A percentile compares a stretch with the other conserved stretches of the same genome.
phyloP scores from a whole-genome alignment of 345 rosid genomes.

The Hibiscus syriacus region DNA sequence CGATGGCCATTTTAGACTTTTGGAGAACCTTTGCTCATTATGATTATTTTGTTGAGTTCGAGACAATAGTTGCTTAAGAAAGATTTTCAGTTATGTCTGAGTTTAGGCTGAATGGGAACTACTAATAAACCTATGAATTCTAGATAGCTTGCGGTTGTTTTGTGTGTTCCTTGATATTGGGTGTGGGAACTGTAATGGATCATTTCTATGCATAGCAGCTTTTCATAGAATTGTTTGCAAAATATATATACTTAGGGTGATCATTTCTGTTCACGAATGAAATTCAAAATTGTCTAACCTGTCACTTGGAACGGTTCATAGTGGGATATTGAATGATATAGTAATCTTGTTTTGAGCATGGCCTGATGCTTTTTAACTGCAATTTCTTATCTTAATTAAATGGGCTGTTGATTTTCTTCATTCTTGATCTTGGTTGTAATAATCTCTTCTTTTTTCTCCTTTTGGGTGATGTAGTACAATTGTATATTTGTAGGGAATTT shows the following conservation, averaged over 20 bases:
- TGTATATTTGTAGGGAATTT: constrained; percentile 78
- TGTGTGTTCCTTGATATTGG: not conserved
- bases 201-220: not conserved
- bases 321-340: not conserved
- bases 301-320: not conserved
- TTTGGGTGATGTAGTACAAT: constrained; percentile 32
- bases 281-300: not conserved
- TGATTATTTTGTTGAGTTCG: too few relatives aligned
- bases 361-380: not conserved
- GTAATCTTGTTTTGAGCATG: not conserved
- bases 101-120: not conserved
- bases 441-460: not conserved
- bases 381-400: not conserved
- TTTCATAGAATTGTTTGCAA: not conserved
- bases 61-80: too few relatives aligned
- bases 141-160: not conserved
- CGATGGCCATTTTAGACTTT: too few relatives aligned
- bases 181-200: not conserved
- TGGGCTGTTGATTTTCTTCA: not conserved
- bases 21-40: too few relatives aligned
- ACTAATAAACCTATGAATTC: not conserved
- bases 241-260: not conserved
- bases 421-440: not conserved
- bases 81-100: too few relatives aligned
- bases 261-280: not conserved